Conservation (phyloP, 352 stramenopile genomes). For the Globisporangium echinulatum region DNA sequence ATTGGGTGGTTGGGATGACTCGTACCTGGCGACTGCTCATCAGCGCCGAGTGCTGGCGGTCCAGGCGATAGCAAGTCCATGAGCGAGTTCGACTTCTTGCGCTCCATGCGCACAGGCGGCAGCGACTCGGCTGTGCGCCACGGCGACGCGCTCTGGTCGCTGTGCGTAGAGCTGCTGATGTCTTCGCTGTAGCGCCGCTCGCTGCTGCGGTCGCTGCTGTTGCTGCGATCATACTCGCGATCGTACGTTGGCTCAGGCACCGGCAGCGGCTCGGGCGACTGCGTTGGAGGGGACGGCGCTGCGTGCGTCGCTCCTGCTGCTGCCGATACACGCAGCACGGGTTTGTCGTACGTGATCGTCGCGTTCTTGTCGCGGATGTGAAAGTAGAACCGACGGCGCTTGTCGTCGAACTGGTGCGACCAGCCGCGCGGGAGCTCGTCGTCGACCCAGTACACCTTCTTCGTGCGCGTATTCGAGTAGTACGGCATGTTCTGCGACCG, state of each 20-base stretch:
- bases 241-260: conserved; percentile 44
- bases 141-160: conserved; percentile 4
- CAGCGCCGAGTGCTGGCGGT: conserved; percentile 26
- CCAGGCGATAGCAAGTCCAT: conserved; percentile 66
- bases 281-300: not conserved
- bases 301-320: not conserved
- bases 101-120: conserved; percentile 18
- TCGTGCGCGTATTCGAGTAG: conserved; percentile 72
- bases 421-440: conserved; percentile 73
- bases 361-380: conserved; percentile 64
- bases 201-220: not conserved
- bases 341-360: conserved; percentile 73
- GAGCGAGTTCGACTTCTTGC: conserved; percentile 75
- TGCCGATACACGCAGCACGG: conserved; percentile 23
- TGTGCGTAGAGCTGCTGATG: conserved; percentile 3
- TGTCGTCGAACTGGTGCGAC: conserved; percentile 71
- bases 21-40: conserved; percentile 30
- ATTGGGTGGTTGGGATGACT: too few relatives aligned
- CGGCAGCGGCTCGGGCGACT: conserved; percentile 30
- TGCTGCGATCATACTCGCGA: conserved; percentile 5
- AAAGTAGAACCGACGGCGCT: conserved; percentile 62
- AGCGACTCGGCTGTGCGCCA: conserved; percentile 6
- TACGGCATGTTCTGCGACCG: conserved; percentile 82
- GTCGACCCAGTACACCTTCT: conserved; percentile 83
- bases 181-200: conserved; percentile 10